Percentiles rank a stretch among this genome's conserved stretches.
These are phyloP conservation scores for Nothopassalora personata DNA, from an alignment of 2,329 filamentous ascomycete genomes.

Conservation along the genomic window DNA sequence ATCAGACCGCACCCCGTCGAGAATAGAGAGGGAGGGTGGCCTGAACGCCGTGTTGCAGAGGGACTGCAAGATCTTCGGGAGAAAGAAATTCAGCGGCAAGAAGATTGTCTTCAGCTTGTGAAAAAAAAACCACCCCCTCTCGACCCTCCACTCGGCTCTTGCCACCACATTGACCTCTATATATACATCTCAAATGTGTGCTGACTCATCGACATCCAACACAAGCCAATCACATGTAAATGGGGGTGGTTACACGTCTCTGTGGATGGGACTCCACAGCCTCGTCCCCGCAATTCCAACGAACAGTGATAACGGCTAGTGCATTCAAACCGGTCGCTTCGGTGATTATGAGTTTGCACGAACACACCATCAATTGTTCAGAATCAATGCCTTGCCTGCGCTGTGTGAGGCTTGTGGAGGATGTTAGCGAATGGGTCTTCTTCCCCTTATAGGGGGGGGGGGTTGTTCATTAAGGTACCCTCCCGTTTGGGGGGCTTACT, in stretches of 20 bases:
- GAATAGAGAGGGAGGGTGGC: neutral
- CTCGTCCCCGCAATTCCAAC: neutral
- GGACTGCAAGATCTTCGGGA: slow-evolving; percentile 3
- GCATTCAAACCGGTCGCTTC: neutral
- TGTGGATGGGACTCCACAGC: neutral
- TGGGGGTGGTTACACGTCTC: neutral
- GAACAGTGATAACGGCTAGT: neutral
- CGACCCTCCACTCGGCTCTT: neutral
- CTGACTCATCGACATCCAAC: neutral
- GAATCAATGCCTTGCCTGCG: neutral
- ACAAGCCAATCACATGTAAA: neutral
- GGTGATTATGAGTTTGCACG: neutral
- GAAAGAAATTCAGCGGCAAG: slow-evolving; percentile 5
- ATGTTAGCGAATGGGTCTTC: neutral
- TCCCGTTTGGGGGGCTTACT: neutral
- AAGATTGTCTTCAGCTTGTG: slow-evolving; percentile 1
- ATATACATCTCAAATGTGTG: neutral
- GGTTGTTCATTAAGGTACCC: neutral
- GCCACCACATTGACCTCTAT: too few species aligned
- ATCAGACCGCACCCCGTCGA: slow-evolving; percentile 2
- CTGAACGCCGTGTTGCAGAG: neutral
- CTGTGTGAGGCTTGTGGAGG: neutral
- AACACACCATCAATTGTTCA: neutral
- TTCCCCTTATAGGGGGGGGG: neutral
- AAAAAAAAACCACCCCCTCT: too few species aligned